These are phyloP conservation scores for Lentinula guzmanii DNA, from an alignment of 768 basidiomycete genomes.

Conservation along the genomic window DNA sequence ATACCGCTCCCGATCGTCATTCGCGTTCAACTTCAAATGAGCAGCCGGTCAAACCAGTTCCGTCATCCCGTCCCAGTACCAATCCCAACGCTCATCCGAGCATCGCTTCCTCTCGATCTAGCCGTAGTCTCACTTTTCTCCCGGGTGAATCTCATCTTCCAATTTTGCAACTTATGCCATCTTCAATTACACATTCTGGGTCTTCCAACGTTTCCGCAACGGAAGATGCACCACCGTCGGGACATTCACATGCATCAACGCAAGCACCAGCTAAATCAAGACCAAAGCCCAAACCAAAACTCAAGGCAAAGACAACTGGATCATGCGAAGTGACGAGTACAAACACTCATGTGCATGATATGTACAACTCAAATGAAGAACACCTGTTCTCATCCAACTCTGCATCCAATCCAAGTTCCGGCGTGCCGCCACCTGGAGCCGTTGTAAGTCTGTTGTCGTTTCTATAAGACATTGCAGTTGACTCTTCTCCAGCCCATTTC, in stretches of 20 bases:
- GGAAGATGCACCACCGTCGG: not conserved
- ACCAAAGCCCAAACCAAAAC: slow-evolving; percentile 6
- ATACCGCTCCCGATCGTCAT: too few species aligned
- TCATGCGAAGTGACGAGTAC: not conserved
- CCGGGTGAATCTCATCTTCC: not conserved
- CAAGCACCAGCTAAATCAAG: not conserved
- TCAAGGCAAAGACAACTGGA: not conserved
- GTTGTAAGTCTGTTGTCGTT: not conserved
- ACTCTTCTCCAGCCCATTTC: not conserved
- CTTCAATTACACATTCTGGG: not conserved
- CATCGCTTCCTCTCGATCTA: not conserved
- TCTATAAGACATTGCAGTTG: not conserved
- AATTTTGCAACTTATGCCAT: not conserved
- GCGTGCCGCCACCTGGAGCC: not conserved
- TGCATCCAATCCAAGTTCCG: not conserved
- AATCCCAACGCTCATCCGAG: not conserved
- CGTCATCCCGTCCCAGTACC: not conserved
- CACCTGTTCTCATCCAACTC: not conserved
- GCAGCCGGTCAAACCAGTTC: not conserved
- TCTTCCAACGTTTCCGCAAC: not conserved
- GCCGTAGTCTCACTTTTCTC: not conserved
- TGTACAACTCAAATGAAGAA: not conserved
- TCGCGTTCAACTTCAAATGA: not conserved
- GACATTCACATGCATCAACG: not conserved
- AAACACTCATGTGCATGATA: not conserved